Evolutionary conservation across 352 stramenopile genomes (phyloP), one percentile per base, ranked within the genome.

Genomic region (Globisporangium nodosum): DNA sequence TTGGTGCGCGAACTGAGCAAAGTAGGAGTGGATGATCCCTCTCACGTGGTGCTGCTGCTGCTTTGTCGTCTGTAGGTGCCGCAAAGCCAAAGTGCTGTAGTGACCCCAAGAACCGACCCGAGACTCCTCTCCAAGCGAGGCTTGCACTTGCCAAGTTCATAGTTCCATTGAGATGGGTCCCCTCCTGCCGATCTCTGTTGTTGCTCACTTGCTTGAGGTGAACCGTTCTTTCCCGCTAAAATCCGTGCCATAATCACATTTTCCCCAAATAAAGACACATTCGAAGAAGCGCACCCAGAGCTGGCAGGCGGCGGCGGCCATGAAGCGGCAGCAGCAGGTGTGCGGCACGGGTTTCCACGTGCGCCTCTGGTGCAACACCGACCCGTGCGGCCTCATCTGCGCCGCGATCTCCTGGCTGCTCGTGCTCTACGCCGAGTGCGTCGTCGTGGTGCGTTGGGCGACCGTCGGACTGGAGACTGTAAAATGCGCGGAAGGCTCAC

Each of bases 301-400:
- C 2, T 27, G 24, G 24, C 24, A 27, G 24, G 24, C 24, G 24
- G 24, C 24, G 8, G 31, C 33, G 33, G 8, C 1, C 24, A 27
- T 27, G 24, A 27, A 27, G 52, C 76, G 76, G 60, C 71, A 68
- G 45, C 66, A 76, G 45, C 57, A 71, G 39, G 58, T 71, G 40
- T 94, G 81, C 49, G 85, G 85, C 61, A 94, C 85, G 40, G 76
- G 82, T 63, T 95, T 93, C 66, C 74, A 87, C 54, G 76, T 87
- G 56, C 81, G 78, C 37, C 65, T 92, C 16, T 98, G 92, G 92
- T 93, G 86, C 62, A 97, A 97, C 66, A 81, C 64, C 31, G 92
- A 98, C 59, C 81, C 83, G 13, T 98, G 92, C 65, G 92, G 92
- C 0, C 58, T 97, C 39, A 86, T 97, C 49, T 97, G 91, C 65